Percentiles rank a stretch among this genome's conserved stretches.
Evolutionary conservation across 2,329 filamentous ascomycete genomes (phyloP).

Genomic region (Exophiala viscosa): DNA sequence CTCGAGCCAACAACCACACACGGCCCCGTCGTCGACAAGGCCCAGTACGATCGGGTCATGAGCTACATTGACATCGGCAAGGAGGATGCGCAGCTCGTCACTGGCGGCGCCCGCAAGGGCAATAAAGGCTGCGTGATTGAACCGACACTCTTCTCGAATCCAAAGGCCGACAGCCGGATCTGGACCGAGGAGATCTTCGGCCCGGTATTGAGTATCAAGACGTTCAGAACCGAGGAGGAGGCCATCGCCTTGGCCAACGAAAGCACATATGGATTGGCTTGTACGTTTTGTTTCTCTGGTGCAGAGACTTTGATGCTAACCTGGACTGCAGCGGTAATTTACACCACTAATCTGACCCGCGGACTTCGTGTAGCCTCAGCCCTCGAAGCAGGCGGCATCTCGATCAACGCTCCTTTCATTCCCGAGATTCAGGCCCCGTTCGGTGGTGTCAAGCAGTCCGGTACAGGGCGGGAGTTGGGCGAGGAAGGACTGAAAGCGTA

Average conservation of each 20-base stretch:
- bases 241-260: constrained; percentile 38
- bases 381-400: constrained; percentile 42
- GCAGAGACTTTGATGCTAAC: neutral
- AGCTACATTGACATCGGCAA: constrained; percentile 42
- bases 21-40: constrained; percentile 43
- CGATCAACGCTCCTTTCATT: constrained; percentile 42
- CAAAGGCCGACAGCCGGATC: constrained; percentile 34
- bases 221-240: constrained; percentile 39
- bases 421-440: constrained; percentile 39
- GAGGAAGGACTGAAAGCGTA: constrained; percentile 28
- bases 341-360: constrained; percentile 38
- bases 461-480: constrained; percentile 49
- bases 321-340: constrained; percentile 31
- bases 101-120: constrained; percentile 34
- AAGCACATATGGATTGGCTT: constrained; percentile 40
- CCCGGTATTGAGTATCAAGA: constrained; percentile 37
- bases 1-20: constrained; percentile 56
- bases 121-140: constrained; percentile 38
- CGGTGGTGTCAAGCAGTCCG: constrained; percentile 45
- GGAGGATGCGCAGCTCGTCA: constrained; percentile 36
- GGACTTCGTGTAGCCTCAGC: constrained; percentile 39
- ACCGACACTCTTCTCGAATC: constrained; percentile 37
- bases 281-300: constrained; percentile 8
- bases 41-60: constrained; percentile 43
- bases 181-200: constrained; percentile 43